These are phyloP conservation scores for Picochlorum sp. DNA, from an alignment of 139 green algal species.

Conservation along the genomic window DNA sequence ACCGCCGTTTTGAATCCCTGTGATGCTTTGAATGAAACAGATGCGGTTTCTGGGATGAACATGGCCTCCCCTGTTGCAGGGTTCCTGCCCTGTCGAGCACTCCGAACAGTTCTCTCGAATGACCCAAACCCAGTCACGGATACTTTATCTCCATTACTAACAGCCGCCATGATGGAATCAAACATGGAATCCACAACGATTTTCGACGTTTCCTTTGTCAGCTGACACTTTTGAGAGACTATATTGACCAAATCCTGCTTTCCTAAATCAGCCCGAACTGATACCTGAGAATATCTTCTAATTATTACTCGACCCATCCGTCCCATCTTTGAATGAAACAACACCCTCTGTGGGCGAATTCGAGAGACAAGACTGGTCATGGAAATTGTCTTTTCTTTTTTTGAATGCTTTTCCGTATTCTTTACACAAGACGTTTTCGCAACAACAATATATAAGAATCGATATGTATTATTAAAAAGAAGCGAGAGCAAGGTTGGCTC, in stretches of 20 bases:
- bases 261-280: too few relatives aligned
- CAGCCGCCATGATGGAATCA: constrained; percentile 9
- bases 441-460: too few relatives aligned
- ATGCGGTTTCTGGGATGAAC: constrained; percentile 24
- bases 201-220: background rate
- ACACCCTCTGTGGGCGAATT: too few relatives aligned
- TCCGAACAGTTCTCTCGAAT: constrained; percentile 22
- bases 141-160: constrained; percentile 27
- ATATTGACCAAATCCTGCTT: constrained; percentile 14
- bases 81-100: constrained; percentile 38
- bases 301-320: too few relatives aligned
- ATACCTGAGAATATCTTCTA: too few relatives aligned
- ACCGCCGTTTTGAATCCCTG: constrained; percentile 37
- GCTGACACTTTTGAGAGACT: background rate
- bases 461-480: too few relatives aligned
- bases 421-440: too few relatives aligned
- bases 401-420: too few relatives aligned
- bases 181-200: constrained; percentile 14
- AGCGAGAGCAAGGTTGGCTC: too few relatives aligned
- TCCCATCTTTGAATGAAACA: too few relatives aligned
- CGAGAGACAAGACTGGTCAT: too few relatives aligned
- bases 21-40: constrained; percentile 30
- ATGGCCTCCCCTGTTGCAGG: constrained; percentile 31
- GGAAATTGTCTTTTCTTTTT: too few relatives aligned
- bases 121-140: constrained; percentile 33